Base-by-base conservation (phyloP, 345 rosid genomes). In the Toxicodendron radicans region DNA sequence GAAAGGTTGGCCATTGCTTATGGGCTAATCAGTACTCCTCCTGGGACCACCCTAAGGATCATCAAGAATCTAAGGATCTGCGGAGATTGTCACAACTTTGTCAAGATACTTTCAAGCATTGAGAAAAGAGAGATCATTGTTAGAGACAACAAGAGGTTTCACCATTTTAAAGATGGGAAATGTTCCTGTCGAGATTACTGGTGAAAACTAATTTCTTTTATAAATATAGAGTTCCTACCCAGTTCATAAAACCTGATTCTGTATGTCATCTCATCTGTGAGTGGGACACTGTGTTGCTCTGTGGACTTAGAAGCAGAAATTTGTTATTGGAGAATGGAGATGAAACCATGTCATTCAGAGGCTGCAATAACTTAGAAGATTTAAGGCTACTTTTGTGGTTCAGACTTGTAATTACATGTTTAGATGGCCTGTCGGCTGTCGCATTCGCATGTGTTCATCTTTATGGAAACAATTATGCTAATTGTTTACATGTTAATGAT, bases 1-100 rank as follows among this genome's bases (percentile, higher is more conserved):
- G 76, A 63, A 73, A 73, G 76, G 17, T 51, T 73, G 38, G 69
- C 76, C 69, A 51, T 73, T 73, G 76, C 62, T 51, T 63, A 35
- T 9, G 69, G 75, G 61, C 75, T 73, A n/a, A 60, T 61, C 58
- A 52, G 60, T 17, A 63, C 69, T 30, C 69, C 61, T 35, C 62
- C 62, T 9, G 69, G 76, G 2, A 52, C 69, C 10, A n/a, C 69
- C 21, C 58, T 63, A 35, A 63, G 76, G 35, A 63, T 73, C 32
- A 73, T 63, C 10, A 73, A 73, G 62, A 52, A 73, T 21, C 41
- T 73, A 27, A 73, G 76, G 41, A 73, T 73, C 41, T 73, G 70
- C 27, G 53, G 70, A 11, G 70, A 73, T 14, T 73, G 62, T 43
- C 76, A 63, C 59, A 63, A 73, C 59, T 73, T 73, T 14, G 33